Conservation (phyloP, 495 filamentous ascomycete genomes). For the Paragyromitra xinjiangensis region DNA sequence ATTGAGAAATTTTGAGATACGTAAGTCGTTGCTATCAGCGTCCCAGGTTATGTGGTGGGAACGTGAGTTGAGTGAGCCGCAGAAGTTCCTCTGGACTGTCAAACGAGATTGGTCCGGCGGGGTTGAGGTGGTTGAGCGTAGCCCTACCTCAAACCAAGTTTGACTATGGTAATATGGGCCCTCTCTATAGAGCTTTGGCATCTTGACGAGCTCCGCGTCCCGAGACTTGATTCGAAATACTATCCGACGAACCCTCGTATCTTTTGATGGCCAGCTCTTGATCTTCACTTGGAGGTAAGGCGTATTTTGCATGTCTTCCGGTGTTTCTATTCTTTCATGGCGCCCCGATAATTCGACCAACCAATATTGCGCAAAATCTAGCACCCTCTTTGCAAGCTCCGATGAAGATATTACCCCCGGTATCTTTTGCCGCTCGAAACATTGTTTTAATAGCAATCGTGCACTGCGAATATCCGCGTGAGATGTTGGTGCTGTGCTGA, state of each 20-base stretch:
- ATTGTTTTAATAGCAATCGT: not conserved
- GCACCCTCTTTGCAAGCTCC: not conserved
- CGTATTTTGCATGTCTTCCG: not conserved
- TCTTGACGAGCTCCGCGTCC: not conserved
- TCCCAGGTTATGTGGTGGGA: constrained; percentile 21
- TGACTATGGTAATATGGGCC: not conserved
- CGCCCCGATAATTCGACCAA: not conserved
- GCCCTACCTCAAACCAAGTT: constrained; percentile 8
- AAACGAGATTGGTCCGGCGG: not conserved
- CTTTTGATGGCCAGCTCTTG: not conserved
- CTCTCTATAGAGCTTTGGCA: not conserved
- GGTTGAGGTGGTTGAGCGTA: not conserved
- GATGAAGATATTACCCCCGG: not conserved
- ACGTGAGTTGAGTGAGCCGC: not conserved
- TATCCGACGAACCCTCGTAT: constrained; percentile 10
- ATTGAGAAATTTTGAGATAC: constrained; percentile 1
- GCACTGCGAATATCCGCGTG: not conserved
- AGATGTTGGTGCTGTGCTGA: not conserved
- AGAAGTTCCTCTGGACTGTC: not conserved
- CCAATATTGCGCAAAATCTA: constrained; percentile 21
- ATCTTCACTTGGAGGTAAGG: constrained; percentile 21
- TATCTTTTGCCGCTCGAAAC: not conserved
- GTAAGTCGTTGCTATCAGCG: not conserved
- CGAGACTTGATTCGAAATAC: constrained; percentile 18
- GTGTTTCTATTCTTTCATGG: not conserved